A percentile compares a stretch with the other conserved stretches of the same genome.
phyloP scores from a whole-genome alignment of 2,329 filamentous ascomycete species.

The Ophiobolus disseminans region DNA sequence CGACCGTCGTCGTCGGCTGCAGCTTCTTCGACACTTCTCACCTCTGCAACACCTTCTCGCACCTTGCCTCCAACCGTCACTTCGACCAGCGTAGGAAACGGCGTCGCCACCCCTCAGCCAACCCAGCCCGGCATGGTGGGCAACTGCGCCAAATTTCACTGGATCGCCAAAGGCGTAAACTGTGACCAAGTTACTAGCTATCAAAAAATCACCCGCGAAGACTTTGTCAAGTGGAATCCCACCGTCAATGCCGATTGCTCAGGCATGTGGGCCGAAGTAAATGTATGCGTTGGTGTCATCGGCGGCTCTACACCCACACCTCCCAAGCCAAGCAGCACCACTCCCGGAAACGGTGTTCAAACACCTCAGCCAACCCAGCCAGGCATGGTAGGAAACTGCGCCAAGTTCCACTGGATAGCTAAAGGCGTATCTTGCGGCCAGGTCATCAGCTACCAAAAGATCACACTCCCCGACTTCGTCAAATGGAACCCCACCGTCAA shows the following conservation, averaged over 20 bases:
- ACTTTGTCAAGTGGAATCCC: too few relatives aligned
- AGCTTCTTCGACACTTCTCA: neutral
- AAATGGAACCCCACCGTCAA: constrained; percentile 14
- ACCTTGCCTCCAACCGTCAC: neutral
- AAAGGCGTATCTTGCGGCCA: constrained; percentile 7
- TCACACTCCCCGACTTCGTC: constrained; percentile 9
- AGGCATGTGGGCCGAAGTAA: neutral
- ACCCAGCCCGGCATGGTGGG: too few relatives aligned
- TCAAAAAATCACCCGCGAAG: too few relatives aligned
- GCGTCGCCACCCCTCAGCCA: neutral
- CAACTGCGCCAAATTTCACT: too few relatives aligned
- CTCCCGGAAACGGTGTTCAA: constrained; percentile 4
- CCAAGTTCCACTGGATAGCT: constrained; percentile 8
- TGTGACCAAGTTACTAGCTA: too few relatives aligned
- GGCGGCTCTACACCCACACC: neutral
- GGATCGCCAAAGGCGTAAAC: too few relatives aligned
- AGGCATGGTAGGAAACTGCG: constrained; percentile 10
- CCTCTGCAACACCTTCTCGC: neutral
- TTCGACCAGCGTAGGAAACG: neutral
- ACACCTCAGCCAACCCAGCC: constrained; percentile 7
- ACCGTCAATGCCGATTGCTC: too few relatives aligned
- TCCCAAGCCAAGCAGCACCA: neutral
- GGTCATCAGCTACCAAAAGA: constrained; percentile 8
- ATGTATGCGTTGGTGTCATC: constrained; percentile 1
- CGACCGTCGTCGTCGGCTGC: neutral